Evolutionary conservation across 2,329 filamentous ascomycete genomes (phyloP).

Genomic region (Diplocarpon mali): DNA sequence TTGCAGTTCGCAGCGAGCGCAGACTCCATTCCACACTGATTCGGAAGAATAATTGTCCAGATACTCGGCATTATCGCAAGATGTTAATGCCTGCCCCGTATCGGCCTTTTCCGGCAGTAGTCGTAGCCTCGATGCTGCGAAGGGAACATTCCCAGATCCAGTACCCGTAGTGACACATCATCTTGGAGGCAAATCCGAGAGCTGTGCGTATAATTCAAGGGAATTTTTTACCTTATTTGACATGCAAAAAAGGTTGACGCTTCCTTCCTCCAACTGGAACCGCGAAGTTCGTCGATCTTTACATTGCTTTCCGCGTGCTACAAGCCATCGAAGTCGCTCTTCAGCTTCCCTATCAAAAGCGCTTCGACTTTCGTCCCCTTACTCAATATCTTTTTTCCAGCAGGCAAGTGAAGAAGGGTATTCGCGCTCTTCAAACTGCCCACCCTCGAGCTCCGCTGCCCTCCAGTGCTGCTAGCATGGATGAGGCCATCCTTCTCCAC

Average conservation of each 20-base stretch:
- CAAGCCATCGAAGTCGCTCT: slow-evolving; percentile 15
- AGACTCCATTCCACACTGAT: too few species aligned
- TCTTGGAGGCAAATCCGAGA: not conserved
- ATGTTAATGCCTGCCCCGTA: not conserved
- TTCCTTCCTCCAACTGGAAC: not conserved
- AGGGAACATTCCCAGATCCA: slow-evolving; percentile 6
- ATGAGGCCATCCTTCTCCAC: slow-evolving; percentile 56
- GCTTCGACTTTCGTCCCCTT: slow-evolving; percentile 67
- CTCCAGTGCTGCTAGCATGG: slow-evolving; percentile 71
- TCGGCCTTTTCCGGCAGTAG: slow-evolving; percentile 4
- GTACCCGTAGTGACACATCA: slow-evolving; percentile 12
- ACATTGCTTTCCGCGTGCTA: not conserved
- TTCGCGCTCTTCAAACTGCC: slow-evolving; percentile 86
- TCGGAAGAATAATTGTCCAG: too few species aligned
- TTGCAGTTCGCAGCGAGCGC: too few species aligned
- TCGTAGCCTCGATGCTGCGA: slow-evolving; percentile 7
- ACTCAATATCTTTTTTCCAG: slow-evolving; percentile 48
- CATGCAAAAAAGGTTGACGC: not conserved
- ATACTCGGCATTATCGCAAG: not conserved
- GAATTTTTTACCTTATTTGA: too few species aligned
- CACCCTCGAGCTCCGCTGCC: slow-evolving; percentile 80
- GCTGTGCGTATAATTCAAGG: too few species aligned
- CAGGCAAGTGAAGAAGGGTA: slow-evolving; percentile 66
- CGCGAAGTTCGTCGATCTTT: not conserved
- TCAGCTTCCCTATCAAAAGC: slow-evolving; percentile 55